Base-by-base conservation (phyloP, 768 basidiomycete species). In the Pleurotus pulmonarius region DNA sequence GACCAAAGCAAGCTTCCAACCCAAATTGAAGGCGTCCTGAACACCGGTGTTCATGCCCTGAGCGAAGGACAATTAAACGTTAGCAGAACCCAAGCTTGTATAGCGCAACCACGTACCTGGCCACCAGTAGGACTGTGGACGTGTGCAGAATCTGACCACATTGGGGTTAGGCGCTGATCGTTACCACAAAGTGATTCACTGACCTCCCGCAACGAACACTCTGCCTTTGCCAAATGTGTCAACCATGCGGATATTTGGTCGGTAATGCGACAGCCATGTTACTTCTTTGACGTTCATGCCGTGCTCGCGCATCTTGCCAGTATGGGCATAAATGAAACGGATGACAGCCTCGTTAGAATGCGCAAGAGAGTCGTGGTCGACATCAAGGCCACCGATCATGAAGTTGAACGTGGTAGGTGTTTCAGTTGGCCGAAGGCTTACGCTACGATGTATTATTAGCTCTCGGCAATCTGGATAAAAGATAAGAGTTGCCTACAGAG, bases 1-100 rank as follows among this genome's bases (percentile, higher is more conserved):
- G 13, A 70, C 68, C 8, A 70, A 60, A 25, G 69, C 62, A 7
- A 74, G 52, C 60, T 73, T 70, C 71, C 71, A 72, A 8, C 64
- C 68, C 0, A 75, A 61, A 54, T 75, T 75, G 59, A 65, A 61
- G 6, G 64, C 58, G 55, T 69, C 65, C 41, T 69, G 68, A 37
- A 73, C 64, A n/a, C 68, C 63, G 6, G 69, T 66, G 46, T 72
- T 72, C 56, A 72, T 57, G 0, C 71, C 70, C 66, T 70, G 47
- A 55, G 16, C 43, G 18, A 40, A 39, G n/a, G 18, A 16, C 13
- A 46, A n/a, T 49, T 15, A 24, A 25, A 15, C 43, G 11, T 24
- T 22, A 54, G 11, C 45, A 18, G 7, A 34, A 11, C 29, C 29
- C 8, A 34, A 34, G 29, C 29, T 34, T 11, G 29, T 34, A 34